phyloP scores from a whole-genome alignment of 2,329 filamentous ascomycete genomes.

The Ophiostoma triangulosporum region DNA sequence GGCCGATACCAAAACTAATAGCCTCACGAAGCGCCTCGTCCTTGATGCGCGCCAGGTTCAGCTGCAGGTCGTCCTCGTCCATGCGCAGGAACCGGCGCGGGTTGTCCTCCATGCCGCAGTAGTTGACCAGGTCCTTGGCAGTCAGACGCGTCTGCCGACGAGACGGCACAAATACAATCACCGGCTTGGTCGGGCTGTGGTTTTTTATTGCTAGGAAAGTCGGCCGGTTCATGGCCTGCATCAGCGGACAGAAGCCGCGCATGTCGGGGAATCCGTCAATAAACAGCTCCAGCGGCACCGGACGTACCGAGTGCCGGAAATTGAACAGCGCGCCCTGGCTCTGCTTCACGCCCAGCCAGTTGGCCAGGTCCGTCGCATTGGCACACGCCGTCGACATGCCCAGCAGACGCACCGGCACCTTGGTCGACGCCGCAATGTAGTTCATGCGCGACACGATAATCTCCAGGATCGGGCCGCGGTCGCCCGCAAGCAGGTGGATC shows the following conservation, averaged over 20 bases:
- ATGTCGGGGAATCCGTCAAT: slow-evolving; percentile 96
- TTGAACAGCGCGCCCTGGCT: slow-evolving; percentile 61
- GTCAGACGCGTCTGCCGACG: slow-evolving; percentile 88
- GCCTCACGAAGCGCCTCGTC: slow-evolving; percentile 87
- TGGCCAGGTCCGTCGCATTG: slow-evolving; percentile 84
- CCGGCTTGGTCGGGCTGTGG: slow-evolving; percentile 90
- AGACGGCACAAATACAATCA: slow-evolving; percentile 96
- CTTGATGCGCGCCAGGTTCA: slow-evolving; percentile 81
- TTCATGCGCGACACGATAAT: slow-evolving; percentile 96
- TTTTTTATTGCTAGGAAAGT: slow-evolving; percentile 94
- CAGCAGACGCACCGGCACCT: slow-evolving; percentile 74
- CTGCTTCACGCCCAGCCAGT: slow-evolving; percentile 95
- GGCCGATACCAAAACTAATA: slow-evolving; percentile 90
- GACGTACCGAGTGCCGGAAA: slow-evolving; percentile 91
- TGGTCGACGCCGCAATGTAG: slow-evolving; percentile 90
- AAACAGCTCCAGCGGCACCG: slow-evolving; percentile 88
- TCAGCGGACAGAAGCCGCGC: slow-evolving; percentile 87
- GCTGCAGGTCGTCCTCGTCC: slow-evolving; percentile 83
- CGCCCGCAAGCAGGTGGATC: slow-evolving; percentile 91
- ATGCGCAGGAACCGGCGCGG: slow-evolving; percentile 85
- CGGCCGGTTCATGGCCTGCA: slow-evolving; percentile 98
- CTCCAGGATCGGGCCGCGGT: slow-evolving; percentile 92
- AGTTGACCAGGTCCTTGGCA: slow-evolving; percentile 91
- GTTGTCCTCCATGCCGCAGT: slow-evolving; percentile 97
- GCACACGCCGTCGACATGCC: slow-evolving; percentile 99